Conservation (phyloP, 2,329 filamentous ascomycete genomes). For the Sporothrix globosa region DNA sequence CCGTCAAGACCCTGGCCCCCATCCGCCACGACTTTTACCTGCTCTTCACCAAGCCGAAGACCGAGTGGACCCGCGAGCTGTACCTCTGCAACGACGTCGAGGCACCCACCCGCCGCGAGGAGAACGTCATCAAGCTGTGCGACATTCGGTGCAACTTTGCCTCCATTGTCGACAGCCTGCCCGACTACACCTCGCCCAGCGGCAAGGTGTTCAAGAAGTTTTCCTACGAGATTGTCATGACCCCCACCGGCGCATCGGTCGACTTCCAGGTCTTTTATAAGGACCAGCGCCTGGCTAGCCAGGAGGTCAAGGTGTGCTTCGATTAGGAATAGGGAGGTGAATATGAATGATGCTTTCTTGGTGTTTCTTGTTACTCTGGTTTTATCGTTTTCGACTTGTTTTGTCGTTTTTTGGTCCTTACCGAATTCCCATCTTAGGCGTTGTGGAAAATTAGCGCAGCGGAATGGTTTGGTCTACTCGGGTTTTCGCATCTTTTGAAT, state of each 20-base stretch:
- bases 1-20: constrained; percentile 30
- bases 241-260: constrained; percentile 31
- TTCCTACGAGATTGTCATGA: constrained; percentile 32
- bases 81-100: constrained; percentile 31
- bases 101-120: constrained; percentile 25
- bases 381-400: background rate
- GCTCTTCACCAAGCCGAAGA: constrained; percentile 25
- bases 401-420: background rate
- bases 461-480: background rate
- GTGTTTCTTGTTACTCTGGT: background rate
- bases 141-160: constrained; percentile 32
- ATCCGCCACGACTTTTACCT: constrained; percentile 33
- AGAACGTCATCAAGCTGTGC: constrained; percentile 31
- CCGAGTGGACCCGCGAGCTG: constrained; percentile 32
- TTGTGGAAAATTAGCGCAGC: constrained; percentile 14
- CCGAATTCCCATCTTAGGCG: constrained; percentile 9
- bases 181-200: constrained; percentile 29
- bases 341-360: too few species aligned
- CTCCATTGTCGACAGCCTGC: constrained; percentile 30
- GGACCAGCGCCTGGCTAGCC: constrained; percentile 28
- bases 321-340: background rate
- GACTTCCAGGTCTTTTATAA: constrained; percentile 32
- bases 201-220: constrained; percentile 30
- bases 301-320: constrained; percentile 31
- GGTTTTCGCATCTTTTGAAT: background rate